Conservation (phyloP, 2,329 filamentous ascomycete genomes). For the Metarhizium album region DNA sequence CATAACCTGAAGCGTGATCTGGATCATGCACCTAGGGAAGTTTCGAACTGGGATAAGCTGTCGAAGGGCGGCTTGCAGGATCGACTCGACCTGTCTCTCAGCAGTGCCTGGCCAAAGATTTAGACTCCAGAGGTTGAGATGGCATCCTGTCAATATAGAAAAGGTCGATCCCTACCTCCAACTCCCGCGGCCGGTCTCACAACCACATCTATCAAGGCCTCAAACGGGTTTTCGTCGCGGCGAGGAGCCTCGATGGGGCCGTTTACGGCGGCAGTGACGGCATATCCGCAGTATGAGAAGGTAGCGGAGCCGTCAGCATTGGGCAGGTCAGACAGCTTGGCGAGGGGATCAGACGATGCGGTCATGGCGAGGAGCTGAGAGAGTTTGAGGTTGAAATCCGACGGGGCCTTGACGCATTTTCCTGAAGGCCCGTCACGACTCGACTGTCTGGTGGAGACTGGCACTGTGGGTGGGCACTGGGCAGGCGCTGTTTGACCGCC, state of each 20-base stretch:
- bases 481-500: background rate
- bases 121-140: background rate
- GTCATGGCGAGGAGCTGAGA: constrained; percentile 27
- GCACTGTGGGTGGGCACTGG: too few species aligned
- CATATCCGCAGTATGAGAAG: constrained; percentile 66
- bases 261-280: constrained; percentile 77
- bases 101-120: constrained; percentile 42
- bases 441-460: too few species aligned
- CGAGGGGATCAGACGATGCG: constrained; percentile 35
- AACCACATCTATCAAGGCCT: constrained; percentile 82
- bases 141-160: background rate
- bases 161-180: constrained; percentile 46
- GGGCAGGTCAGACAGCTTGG: constrained; percentile 47
- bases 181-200: constrained; percentile 78
- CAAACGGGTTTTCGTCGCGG: constrained; percentile 83
- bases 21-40: constrained; percentile 68
- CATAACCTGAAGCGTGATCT: constrained; percentile 70
- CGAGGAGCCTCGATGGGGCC: constrained; percentile 84
- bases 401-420: background rate
- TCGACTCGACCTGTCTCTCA: constrained; percentile 71
- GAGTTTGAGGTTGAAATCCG: background rate
- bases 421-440: background rate
- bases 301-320: constrained; percentile 72
- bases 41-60: constrained; percentile 65
- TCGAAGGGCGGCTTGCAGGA: constrained; percentile 61